A percentile compares a stretch with the other conserved stretches of the same genome.
Conservation (phyloP, 257 asterid species). For the Vinca minor region DNA sequence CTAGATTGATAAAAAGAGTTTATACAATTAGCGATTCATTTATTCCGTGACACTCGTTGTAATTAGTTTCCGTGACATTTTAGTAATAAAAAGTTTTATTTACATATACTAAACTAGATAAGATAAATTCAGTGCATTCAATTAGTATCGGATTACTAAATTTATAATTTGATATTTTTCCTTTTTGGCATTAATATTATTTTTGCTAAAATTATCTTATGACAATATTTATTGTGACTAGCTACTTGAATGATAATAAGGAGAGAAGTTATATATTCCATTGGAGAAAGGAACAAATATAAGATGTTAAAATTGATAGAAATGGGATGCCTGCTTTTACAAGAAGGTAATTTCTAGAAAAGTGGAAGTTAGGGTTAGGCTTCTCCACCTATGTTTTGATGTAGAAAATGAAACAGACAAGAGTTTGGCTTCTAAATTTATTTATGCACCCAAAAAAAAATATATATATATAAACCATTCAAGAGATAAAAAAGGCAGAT, state of each 20-base stretch:
- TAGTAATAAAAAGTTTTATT: too few species aligned
- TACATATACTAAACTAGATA: too few species aligned
- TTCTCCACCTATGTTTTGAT: background rate
- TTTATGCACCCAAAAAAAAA: background rate
- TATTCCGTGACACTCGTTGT: too few species aligned
- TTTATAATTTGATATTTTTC: too few species aligned
- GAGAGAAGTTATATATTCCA: background rate
- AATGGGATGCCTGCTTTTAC: background rate
- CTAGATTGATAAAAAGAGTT: too few species aligned
- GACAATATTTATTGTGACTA: too few species aligned
- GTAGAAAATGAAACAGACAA: background rate
- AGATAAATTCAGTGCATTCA: too few species aligned
- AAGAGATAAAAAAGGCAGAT: constrained; percentile 24
- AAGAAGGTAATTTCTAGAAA: background rate
- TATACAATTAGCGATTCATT: too few species aligned
- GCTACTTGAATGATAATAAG: background rate
- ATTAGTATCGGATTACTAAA: too few species aligned
- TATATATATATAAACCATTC: background rate
- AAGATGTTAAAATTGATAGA: background rate
- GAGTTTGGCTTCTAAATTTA: background rate
- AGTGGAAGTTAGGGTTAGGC: background rate
- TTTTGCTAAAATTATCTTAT: too few species aligned
- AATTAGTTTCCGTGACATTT: too few species aligned
- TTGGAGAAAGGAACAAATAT: background rate
- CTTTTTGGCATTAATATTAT: too few species aligned